Evolutionary conservation across 140 eudicot genomes (phyloP).

Genomic region (Ambrosia hybrid): DNA sequence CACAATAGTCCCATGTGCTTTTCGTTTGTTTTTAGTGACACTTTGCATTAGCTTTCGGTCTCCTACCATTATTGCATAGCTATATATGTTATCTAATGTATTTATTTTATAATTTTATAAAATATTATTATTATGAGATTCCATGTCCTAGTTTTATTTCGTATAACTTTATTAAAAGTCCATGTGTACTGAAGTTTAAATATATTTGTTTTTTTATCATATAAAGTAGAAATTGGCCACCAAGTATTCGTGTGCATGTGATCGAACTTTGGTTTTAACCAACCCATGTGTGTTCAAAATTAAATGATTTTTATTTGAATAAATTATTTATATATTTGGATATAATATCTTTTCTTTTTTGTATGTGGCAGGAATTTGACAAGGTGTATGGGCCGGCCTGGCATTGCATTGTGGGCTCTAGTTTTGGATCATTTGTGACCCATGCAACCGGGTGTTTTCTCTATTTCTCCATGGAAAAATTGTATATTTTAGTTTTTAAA

Average conservation of each 20-base stretch:
- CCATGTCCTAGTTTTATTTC: neutral
- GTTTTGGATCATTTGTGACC: constrained; percentile 75
- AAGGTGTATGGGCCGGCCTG: constrained; percentile 78
- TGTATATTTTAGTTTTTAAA: constrained; percentile 52
- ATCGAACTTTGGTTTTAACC: constrained; percentile 26
- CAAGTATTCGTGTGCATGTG: constrained; percentile 17
- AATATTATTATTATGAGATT: neutral
- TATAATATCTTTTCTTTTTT: neutral
- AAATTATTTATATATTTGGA: neutral
- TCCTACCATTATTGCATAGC: constrained; percentile 15
- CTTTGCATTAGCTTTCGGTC: constrained; percentile 24
- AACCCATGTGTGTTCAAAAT: constrained; percentile 30
- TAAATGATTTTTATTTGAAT: neutral
- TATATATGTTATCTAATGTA: constrained; percentile 9
- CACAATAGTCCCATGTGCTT: constrained; percentile 38
- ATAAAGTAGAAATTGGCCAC: constrained; percentile 10
- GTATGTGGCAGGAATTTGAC: constrained; percentile 57
- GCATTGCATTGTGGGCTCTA: constrained; percentile 81
- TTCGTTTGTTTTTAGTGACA: constrained; percentile 32
- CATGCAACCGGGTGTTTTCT: constrained; percentile 71
- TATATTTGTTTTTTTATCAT: neutral
- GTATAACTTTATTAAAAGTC: neutral
- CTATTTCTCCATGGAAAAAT: constrained; percentile 63
- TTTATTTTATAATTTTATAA: neutral
- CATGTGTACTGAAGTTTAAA: neutral